Conservation (phyloP, 345 rosid species). For the Linum usitatissimum region DNA sequence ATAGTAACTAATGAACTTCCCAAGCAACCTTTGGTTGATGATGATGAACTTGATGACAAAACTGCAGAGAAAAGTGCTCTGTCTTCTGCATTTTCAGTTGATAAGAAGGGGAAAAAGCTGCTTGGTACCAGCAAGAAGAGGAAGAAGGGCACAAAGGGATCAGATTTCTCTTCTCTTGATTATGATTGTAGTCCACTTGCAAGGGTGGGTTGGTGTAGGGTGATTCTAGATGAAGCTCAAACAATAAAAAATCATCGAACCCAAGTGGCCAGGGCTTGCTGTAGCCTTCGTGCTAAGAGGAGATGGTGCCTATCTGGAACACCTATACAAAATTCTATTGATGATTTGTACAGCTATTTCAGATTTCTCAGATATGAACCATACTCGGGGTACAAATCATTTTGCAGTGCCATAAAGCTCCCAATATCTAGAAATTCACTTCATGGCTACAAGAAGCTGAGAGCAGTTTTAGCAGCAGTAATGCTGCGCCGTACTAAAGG, state of each 20-base stretch:
- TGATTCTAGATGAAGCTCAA: constrained; percentile 95
- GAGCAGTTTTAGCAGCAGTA: constrained; percentile 72
- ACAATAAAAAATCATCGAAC: constrained; percentile 96
- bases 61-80: constrained; percentile 50
- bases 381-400: constrained; percentile 55
- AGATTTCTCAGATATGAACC: constrained; percentile 89
- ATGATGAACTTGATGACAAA: constrained; percentile 62
- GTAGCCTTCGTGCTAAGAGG: constrained; percentile 85
- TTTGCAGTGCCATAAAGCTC: constrained; percentile 51
- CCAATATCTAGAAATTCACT: constrained; percentile 59
- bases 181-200: constrained; percentile 65
- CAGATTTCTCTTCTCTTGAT: constrained; percentile 43
- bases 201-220: constrained; percentile 71
- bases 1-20: constrained; percentile 92
- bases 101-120: constrained; percentile 45
- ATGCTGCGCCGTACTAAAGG: constrained; percentile 99
- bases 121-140: constrained; percentile 40
- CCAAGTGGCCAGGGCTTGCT: constrained; percentile 95
- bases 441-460: constrained; percentile 86
- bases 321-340: constrained; percentile 84
- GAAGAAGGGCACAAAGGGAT: constrained; percentile 55
- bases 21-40: constrained; percentile 67
- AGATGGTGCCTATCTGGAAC: constrained; percentile 99
- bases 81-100: constrained; percentile 47
- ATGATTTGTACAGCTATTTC: constrained; percentile 93